Evolutionary conservation across 2,329 filamentous ascomycete species (phyloP).

Genomic region (Colletotrichum noveboracense): DNA sequence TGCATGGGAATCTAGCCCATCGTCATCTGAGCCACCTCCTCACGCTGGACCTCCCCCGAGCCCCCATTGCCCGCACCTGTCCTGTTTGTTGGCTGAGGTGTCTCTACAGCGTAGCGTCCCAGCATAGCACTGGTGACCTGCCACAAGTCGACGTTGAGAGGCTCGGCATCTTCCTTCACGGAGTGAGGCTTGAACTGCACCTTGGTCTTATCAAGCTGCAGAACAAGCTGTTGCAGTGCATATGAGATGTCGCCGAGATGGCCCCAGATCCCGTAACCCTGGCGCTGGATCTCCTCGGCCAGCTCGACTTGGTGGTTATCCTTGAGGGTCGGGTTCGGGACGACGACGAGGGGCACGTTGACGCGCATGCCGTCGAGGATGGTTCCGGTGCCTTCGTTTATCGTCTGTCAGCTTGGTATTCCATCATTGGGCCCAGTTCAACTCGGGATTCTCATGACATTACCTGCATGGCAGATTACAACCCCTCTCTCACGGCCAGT

Average conservation of each 20-base stretch:
- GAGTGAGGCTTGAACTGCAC: constrained; percentile 13
- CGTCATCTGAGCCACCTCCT: constrained; percentile 42
- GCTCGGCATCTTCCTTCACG: background rate
- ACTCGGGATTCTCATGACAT: background rate
- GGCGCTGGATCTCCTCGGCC: constrained; percentile 73
- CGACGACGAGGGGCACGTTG: constrained; percentile 80
- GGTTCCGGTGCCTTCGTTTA: constrained; percentile 76
- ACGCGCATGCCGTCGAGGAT: constrained; percentile 83
- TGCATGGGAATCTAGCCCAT: constrained; percentile 37
- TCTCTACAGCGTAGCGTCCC: background rate
- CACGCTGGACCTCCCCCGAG: constrained; percentile 32
- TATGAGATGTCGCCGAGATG: constrained; percentile 19
- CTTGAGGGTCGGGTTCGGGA: constrained; percentile 82
- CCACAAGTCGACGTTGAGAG: constrained; percentile 15
- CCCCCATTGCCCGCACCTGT: background rate
- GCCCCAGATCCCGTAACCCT: constrained; percentile 72
- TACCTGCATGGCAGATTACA: constrained; percentile 89
- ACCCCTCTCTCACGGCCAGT: constrained; percentile 66
- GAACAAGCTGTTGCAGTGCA: constrained; percentile 19
- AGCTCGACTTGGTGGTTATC: constrained; percentile 93
- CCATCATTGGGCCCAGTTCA: background rate
- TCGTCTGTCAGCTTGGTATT: background rate
- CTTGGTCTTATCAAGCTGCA: constrained; percentile 17
- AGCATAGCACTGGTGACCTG: constrained; percentile 18
- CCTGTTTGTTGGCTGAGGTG: background rate